Evolutionary conservation across 129 eudicot genomes (phyloP).

Genomic region (Flaveria trinervia): DNA sequence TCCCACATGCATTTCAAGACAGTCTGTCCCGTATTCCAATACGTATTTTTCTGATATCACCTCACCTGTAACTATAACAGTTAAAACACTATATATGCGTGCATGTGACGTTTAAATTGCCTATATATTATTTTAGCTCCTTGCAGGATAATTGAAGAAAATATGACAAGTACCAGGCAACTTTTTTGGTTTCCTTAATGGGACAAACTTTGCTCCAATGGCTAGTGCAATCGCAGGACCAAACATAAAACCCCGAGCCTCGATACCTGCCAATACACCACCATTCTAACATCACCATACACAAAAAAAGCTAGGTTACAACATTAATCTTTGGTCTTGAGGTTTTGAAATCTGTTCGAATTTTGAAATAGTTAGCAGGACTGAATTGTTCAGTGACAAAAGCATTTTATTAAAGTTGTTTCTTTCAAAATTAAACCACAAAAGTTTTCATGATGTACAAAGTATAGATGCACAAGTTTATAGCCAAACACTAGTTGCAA

Average conservation of each 20-base stretch:
- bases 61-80: constrained; percentile 49
- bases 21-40: constrained; percentile 86
- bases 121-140: too few relatives aligned
- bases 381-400: too few relatives aligned
- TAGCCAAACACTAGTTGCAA: background rate
- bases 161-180: constrained; percentile 64
- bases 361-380: too few relatives aligned
- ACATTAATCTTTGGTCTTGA: background rate
- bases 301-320: background rate
- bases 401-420: too few relatives aligned
- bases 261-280: constrained; percentile 56
- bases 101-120: background rate
- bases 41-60: constrained; percentile 79
- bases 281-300: background rate
- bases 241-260: constrained; percentile 89
- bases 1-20: constrained; percentile 95
- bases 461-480: too few relatives aligned
- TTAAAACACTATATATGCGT: background rate
- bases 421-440: too few relatives aligned
- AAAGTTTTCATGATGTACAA: too few relatives aligned
- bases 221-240: constrained; percentile 93
- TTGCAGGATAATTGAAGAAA: background rate
- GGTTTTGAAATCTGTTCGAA: too few relatives aligned
- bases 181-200: constrained; percentile 79
- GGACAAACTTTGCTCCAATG: constrained; percentile 91